Evolutionary conservation across 1,139 yeast genomes (phyloP).

Genomic region (Blastobotrys arbuscula): DNA sequence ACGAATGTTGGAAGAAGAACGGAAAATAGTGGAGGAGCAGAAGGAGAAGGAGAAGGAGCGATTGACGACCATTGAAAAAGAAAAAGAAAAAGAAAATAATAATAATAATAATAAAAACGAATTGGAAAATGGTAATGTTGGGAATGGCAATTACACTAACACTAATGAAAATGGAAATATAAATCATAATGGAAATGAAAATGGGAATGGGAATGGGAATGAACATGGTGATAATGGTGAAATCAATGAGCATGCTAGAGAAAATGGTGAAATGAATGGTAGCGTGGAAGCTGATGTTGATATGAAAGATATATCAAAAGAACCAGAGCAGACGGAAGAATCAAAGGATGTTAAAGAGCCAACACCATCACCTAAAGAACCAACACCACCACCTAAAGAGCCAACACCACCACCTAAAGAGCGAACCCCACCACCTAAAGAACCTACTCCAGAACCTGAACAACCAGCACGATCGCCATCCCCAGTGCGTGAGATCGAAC

Average conservation of each 20-base stretch:
- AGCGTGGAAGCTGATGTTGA: background rate
- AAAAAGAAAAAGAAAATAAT: background rate
- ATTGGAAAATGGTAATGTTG: background rate
- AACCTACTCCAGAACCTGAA: constrained; percentile 1
- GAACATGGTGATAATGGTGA: background rate
- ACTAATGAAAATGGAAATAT: constrained; percentile 11
- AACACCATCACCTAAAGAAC: background rate
- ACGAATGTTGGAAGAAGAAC: constrained; percentile 46
- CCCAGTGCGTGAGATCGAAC: constrained; percentile 18
- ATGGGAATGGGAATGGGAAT: constrained; percentile 1
- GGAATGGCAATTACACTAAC: background rate
- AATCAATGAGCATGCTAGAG: background rate
- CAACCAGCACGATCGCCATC: constrained; percentile 7
- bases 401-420: background rate
- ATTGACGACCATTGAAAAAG: constrained; percentile 5
- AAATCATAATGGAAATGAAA: background rate
- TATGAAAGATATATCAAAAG: background rate
- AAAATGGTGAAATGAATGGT: background rate
- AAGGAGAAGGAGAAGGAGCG: constrained; percentile 8
- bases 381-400: background rate
- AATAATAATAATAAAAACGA: background rate
- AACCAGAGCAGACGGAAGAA: no score
- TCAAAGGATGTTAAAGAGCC: no score
- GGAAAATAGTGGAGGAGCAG: constrained; percentile 34
- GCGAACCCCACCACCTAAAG: background rate